phyloP scores from a whole-genome alignment of 2,329 filamentous ascomycete genomes.

The Drechmeria coniospora region DNA sequence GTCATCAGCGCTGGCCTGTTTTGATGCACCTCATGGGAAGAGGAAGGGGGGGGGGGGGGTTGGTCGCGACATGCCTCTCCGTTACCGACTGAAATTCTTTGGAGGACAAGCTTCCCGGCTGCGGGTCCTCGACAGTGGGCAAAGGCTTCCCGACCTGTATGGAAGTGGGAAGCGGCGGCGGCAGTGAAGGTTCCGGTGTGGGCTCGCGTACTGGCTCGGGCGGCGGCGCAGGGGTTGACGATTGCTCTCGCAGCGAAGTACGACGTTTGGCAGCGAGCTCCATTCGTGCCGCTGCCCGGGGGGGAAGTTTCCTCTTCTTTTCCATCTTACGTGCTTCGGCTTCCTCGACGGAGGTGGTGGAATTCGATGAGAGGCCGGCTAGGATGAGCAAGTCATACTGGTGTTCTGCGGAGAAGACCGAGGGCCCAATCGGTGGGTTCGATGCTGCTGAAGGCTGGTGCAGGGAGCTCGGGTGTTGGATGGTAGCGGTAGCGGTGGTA shows the following conservation, averaged over 20 bases:
- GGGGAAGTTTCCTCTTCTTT: constrained; percentile 49
- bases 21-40: constrained; percentile 7
- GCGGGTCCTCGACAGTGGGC: constrained; percentile 52
- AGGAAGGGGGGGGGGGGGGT: constrained; percentile 1
- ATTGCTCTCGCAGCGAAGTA: constrained; percentile 37
- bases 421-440: no score
- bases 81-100: constrained; percentile 60
- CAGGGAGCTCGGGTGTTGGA: no score
- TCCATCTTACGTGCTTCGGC: no score
- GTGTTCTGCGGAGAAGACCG: no score
- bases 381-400: no score
- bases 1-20: not conserved
- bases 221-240: constrained; percentile 27
- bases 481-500: no score
- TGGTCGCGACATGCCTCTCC: constrained; percentile 49
- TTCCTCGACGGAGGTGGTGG: constrained; percentile 3
- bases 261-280: constrained; percentile 46
- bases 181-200: constrained; percentile 14
- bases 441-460: no score
- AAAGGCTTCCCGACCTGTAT: constrained; percentile 51
- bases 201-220: constrained; percentile 20
- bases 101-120: constrained; percentile 44
- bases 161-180: constrained; percentile 41
- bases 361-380: constrained; percentile 5
- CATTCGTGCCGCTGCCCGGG: constrained; percentile 43